Base-by-base conservation (phyloP, 768 basidiomycete genomes). In the Postia placenta region DNA sequence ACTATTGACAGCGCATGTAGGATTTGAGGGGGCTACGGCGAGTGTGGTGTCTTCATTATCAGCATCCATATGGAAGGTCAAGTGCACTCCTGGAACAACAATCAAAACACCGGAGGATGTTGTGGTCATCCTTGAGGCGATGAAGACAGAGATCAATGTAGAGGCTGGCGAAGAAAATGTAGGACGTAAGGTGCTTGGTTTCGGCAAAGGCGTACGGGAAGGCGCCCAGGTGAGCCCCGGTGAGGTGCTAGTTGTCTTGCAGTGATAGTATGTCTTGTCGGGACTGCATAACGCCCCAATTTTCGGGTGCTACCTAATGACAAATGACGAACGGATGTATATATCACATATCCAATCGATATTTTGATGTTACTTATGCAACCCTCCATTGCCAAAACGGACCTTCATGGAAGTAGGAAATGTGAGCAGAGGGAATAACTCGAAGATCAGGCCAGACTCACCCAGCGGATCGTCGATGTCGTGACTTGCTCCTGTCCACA, bases 61-160 rank as follows among this genome's bases (percentile, higher is more conserved):
- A 20, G 74, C 76, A 2, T 67, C 70, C 9, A 58, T 81, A 23
- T 75, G 74, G 76, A 79, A 78, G 57, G 69, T 83, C 54, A 68
- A 65, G 12, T 70, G 72, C 37, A 55, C 59, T 0, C 59, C 68
- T 4, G 76, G 75, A 11, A 70, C 79, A 45, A 53, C 60, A 0
- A 68, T 83, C 37, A 42, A 59, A 3, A 65, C 73, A 0, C 64
- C 66, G 2, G 70, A 74, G 11, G 65, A 74, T 3, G 67, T 75
- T 2, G 56, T 82, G 30, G 42, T 78, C 26, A 68, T 80, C 17
- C 68, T 84, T 11, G 79, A 82, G 60, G 79, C 82, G 1, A 84
- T 83, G 83, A 84, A 85, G 63, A 80, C 76, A 0, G 79, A 81
- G 56, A 74, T 83, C 38, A 67, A 71, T 12, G 57, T 84, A 14